Base-by-base conservation (phyloP, 306 rosid species). In the Corylus heterophylla region DNA sequence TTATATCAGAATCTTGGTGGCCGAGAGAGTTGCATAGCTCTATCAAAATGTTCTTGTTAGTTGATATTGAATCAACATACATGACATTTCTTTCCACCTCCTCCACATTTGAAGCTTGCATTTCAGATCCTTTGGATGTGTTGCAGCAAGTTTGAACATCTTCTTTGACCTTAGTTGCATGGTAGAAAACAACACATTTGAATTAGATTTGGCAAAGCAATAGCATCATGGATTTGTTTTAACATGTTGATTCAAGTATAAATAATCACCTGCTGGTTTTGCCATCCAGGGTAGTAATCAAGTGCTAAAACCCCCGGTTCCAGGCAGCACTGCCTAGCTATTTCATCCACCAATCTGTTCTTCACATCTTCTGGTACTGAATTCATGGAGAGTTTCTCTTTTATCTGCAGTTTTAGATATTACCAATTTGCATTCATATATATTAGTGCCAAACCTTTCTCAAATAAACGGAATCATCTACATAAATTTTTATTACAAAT, bases 201-300 rank as follows among this genome's bases (percentile, higher is more conserved):
- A 74, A 17, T 74, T 68, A 37, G 44, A 13, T 54, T 22, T 29
- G 56, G 54, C 50, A 56, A 56, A 70, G n/a, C 63, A 20, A 37
- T 8, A 13, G 18, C 69, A 63, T 31, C 69, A 63, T 31, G 44
- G 37, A 10, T 47, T 13, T 47, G 68, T 71, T n/a, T 1, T 44
- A 22, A 20, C 45, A 64, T 45, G n/a, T 35, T 63, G 67, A 48
- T 54, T 35, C 12, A 44, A 37, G 54, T 9, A 31, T 45, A 10
- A 27, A 67, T 7, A 75, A 35, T 80, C 29, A 88, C 98, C 95
- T 89, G 87, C 44, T 78, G 20, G 66, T 82, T 79, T 76, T 86
- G 86, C 94, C 92, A 92, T 20, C 81, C 81, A 4, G 97, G 85
- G 81, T 82, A 74, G 88, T 90, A 94, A 63, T 87, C 84, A 52